Conservation (phyloP, 768 basidiomycete genomes). For the Dendrothele bispora region DNA sequence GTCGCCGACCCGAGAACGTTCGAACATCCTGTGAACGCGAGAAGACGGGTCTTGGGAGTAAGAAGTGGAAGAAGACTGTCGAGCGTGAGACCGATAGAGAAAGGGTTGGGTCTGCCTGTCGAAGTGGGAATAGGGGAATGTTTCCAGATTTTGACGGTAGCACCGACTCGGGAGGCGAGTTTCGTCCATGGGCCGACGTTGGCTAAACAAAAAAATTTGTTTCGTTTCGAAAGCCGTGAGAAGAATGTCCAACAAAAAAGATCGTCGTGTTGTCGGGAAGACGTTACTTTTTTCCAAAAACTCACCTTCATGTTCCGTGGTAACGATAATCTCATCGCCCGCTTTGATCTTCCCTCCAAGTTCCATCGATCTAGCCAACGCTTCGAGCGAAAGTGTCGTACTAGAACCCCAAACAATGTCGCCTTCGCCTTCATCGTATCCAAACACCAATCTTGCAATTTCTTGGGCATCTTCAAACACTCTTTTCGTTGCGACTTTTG, state of each 20-base stretch:
- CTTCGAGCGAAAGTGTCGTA: conserved; percentile 69
- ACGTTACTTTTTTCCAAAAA: too few relatives aligned
- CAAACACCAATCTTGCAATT: conserved; percentile 59
- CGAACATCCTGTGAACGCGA: conserved; percentile 74
- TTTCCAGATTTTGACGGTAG: conserved; percentile 63
- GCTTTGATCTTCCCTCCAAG: conserved; percentile 52
- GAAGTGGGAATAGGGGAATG: conserved; percentile 43
- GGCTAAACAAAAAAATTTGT: conserved; percentile 36
- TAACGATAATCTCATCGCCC: conserved; percentile 78
- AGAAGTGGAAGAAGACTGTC: conserved; percentile 63
- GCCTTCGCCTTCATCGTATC: conserved; percentile 55
- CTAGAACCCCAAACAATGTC: conserved; percentile 71
- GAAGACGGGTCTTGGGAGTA: conserved; percentile 62
- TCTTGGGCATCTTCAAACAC: conserved; percentile 50
- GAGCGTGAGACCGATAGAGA: conserved; percentile 55
- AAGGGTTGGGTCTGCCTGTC: conserved; percentile 58
- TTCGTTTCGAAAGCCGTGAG: too few relatives aligned
- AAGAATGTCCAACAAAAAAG: too few relatives aligned
- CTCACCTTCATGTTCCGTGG: conserved; percentile 77
- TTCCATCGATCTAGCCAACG: conserved; percentile 62
- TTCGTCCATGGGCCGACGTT: conserved; percentile 79
- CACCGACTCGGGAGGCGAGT: conserved; percentile 58
- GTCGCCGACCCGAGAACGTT: conserved; percentile 72
- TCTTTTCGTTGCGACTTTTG: conserved; percentile 46
- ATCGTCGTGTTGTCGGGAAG: too few relatives aligned